Percentiles rank a stretch among this genome's conserved stretches.
Evolutionary conservation across 1,284 basidiomycete genomes (phyloP).

Genomic region (Exsudoporus floridanus): DNA sequence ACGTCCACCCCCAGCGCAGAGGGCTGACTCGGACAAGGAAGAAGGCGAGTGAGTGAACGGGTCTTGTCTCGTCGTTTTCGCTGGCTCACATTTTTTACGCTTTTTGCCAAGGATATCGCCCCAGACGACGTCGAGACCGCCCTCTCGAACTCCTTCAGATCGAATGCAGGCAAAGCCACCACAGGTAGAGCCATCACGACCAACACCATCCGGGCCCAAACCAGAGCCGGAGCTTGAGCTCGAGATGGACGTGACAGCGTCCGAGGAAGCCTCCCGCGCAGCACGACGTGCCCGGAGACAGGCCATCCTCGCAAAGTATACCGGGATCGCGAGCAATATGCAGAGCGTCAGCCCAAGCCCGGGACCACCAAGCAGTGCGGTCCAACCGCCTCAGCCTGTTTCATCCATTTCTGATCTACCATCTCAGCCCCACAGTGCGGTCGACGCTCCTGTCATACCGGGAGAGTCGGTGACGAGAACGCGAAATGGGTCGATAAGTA

Average conservation of each 20-base stretch:
- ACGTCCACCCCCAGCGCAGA: slow-evolving; percentile 18
- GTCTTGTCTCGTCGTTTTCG: slow-evolving; percentile 22
- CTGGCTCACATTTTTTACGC: slow-evolving; percentile 4
- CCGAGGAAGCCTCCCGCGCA: slow-evolving; percentile 72
- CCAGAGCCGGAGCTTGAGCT: slow-evolving; percentile 54
- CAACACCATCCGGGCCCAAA: slow-evolving; percentile 31
- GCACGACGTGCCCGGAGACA: slow-evolving; percentile 78
- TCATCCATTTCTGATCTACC: slow-evolving; percentile 59
- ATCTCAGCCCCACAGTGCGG: slow-evolving; percentile 52
- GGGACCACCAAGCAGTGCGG: slow-evolving; percentile 69
- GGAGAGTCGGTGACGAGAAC: slow-evolving; percentile 10
- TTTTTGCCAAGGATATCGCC: slow-evolving; percentile 57
- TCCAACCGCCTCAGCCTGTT: slow-evolving; percentile 60
- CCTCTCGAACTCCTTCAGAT: slow-evolving; percentile 28
- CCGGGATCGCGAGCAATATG: slow-evolving; percentile 45
- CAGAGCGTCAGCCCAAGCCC: slow-evolving; percentile 51
- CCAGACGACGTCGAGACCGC: slow-evolving; percentile 38
- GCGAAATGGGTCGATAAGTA: slow-evolving; percentile 32
- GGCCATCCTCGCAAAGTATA: slow-evolving; percentile 84
- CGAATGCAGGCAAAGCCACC: slow-evolving; percentile 17
- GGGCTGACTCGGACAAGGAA: slow-evolving; percentile 59
- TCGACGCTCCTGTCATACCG: slow-evolving; percentile 34
- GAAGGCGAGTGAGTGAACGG: slow-evolving; percentile 76
- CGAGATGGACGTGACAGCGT: slow-evolving; percentile 56
- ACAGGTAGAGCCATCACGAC: slow-evolving; percentile 30